Conservation (phyloP, 352 stramenopile species). For the Phytopythium ostracodes region DNA sequence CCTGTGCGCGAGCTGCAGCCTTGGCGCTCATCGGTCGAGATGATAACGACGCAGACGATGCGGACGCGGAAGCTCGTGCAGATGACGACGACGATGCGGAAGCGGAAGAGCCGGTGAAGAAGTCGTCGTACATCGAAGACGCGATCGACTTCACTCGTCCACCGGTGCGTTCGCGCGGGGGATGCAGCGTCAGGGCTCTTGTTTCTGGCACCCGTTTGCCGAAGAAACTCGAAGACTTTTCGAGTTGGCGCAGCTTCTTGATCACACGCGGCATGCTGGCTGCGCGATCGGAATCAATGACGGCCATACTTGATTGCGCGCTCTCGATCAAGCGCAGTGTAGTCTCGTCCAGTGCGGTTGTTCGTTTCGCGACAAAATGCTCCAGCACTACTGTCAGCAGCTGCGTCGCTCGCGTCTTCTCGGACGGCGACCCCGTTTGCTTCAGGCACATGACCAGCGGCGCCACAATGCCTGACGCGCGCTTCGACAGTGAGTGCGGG, state of each 20-base stretch:
- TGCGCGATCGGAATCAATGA: constrained; percentile 60
- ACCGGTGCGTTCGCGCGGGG: not conserved
- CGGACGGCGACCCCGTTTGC: constrained; percentile 27
- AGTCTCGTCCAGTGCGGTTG: constrained; percentile 47
- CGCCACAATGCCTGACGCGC: constrained; percentile 41
- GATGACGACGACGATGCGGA: not conserved
- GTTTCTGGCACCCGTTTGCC: constrained; percentile 25
- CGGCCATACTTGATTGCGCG: constrained; percentile 38
- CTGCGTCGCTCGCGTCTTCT: constrained; percentile 62
- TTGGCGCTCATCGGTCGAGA: constrained; percentile 39
- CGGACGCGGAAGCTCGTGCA: not conserved
- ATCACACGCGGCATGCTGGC: constrained; percentile 63
- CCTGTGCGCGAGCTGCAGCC: constrained; percentile 49
- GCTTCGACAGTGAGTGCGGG: constrained; percentile 40
- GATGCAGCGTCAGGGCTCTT: not conserved
- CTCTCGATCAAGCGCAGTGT: constrained; percentile 43
- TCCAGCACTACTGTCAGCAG: constrained; percentile 62
- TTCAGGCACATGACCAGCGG: constrained; percentile 56
- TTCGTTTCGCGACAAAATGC: constrained; percentile 39
- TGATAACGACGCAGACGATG: not conserved
- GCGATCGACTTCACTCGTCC: not conserved
- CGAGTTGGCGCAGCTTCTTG: constrained; percentile 62
- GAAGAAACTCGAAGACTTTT: constrained; percentile 53
- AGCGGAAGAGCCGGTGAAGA: not conserved
- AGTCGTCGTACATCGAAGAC: constrained; percentile 2